Percentiles rank a stretch among this genome's conserved stretches.
phyloP scores from a whole-genome alignment of 495 filamentous ascomycete genomes.

The Neurospora sp. region DNA sequence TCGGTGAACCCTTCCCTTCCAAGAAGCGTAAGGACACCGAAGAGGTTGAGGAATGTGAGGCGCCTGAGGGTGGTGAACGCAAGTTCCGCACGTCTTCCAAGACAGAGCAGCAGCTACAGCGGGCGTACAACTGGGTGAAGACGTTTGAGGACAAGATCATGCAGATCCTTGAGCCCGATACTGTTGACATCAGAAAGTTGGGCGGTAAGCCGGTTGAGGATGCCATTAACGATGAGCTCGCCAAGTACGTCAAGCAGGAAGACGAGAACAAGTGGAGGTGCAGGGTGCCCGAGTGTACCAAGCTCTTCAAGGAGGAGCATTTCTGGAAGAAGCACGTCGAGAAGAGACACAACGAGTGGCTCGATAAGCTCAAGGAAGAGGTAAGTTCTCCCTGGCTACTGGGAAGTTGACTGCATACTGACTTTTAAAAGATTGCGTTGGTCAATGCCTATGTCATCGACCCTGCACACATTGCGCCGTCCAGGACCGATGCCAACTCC shows the following conservation, averaged over 20 bases:
- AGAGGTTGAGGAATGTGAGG: constrained; percentile 55
- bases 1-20: constrained; percentile 66
- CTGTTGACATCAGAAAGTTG: constrained; percentile 74
- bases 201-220: constrained; percentile 83
- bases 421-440: constrained; percentile 54
- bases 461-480: constrained; percentile 83
- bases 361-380: constrained; percentile 67
- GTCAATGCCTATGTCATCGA: constrained; percentile 92
- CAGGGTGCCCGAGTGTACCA: constrained; percentile 90
- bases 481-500: constrained; percentile 89
- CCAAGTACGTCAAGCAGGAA: constrained; percentile 88
- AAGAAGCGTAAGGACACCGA: constrained; percentile 60
- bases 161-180: constrained; percentile 83
- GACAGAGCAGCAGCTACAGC: constrained; percentile 78
- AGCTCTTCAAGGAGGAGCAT: constrained; percentile 90
- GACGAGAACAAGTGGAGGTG: constrained; percentile 94
- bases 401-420: not conserved
- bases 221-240: constrained; percentile 73
- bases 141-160: constrained; percentile 95
- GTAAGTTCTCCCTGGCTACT: constrained; percentile 41
- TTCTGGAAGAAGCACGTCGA: constrained; percentile 99
- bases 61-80: constrained; percentile 54
- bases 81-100: constrained; percentile 60
- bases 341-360: constrained; percentile 89
- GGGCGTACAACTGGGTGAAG: constrained; percentile 98